Percentiles rank a stretch among this genome's conserved stretches.
phyloP scores from a whole-genome alignment of 768 basidiomycete genomes.

The Hemileccinum rubropunctum region DNA sequence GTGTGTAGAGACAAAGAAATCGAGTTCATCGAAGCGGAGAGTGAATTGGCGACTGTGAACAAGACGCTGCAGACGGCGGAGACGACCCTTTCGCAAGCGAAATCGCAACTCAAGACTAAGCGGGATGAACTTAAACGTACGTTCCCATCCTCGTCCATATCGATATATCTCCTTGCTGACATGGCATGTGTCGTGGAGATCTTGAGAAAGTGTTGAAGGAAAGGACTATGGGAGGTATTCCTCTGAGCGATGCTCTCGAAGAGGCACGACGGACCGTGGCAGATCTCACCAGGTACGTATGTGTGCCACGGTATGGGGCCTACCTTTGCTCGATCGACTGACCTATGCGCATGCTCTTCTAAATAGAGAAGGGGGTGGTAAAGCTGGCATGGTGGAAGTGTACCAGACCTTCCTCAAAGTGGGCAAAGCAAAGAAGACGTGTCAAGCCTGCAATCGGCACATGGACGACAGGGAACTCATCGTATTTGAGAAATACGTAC shows the following conservation, averaged over 20 bases:
- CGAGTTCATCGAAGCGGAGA: conserved; percentile 42
- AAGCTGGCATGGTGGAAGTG: conserved; percentile 39
- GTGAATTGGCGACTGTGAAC: conserved; percentile 41
- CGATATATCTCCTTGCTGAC: background rate
- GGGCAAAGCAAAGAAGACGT: conserved; percentile 65
- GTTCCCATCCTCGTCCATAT: background rate
- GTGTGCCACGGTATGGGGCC: background rate
- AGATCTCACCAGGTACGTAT: conserved; percentile 17
- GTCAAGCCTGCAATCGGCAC: conserved; percentile 72
- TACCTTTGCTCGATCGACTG: background rate
- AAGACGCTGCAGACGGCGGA: conserved; percentile 63
- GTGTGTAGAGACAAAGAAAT: conserved; percentile 62
- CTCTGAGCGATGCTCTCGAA: conserved; percentile 49
- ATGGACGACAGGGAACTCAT: conserved; percentile 53
- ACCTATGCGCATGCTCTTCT: background rate
- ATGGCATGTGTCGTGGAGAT: conserved; percentile 1
- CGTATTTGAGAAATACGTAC: conserved; percentile 70
- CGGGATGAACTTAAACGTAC: conserved; percentile 61
- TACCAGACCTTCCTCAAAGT: conserved; percentile 55
- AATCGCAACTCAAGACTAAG: conserved; percentile 60
- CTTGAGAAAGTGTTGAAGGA: conserved; percentile 46
- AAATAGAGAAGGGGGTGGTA: conserved; percentile 19
- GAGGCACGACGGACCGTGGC: conserved; percentile 26
- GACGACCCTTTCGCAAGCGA: conserved; percentile 56
- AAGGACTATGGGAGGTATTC: conserved; percentile 36